These are phyloP conservation scores for Boletellus ananas DNA, from an alignment of 768 basidiomycete species.

Conservation along the genomic window DNA sequence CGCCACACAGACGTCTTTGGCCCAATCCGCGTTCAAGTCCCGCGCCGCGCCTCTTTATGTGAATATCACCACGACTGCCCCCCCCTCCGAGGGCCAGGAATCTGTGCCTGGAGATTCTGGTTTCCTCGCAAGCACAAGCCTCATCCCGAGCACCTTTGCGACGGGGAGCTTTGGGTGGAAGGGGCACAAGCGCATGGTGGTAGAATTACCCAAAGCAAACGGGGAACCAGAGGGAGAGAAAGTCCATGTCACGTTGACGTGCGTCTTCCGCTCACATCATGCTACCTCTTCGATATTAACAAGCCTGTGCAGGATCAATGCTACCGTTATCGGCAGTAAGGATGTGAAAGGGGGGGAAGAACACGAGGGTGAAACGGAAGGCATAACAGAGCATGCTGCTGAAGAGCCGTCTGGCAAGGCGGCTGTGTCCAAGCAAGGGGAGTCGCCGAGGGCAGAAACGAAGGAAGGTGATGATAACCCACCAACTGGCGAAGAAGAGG, in stretches of 20 bases:
- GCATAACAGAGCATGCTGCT: constrained; percentile 18
- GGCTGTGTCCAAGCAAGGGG: constrained; percentile 23
- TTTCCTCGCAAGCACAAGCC: constrained; percentile 51
- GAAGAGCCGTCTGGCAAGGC: constrained; percentile 28
- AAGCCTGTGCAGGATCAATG: constrained; percentile 56
- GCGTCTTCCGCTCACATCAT: constrained; percentile 30
- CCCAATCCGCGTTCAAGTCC: constrained; percentile 53
- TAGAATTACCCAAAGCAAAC: constrained; percentile 56
- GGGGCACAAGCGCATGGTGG: constrained; percentile 59
- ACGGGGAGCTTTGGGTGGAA: constrained; percentile 89
- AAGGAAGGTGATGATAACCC: constrained; percentile 24
- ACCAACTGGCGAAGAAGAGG: constrained; percentile 14
- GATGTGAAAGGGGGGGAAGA: constrained; percentile 40
- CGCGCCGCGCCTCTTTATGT: constrained; percentile 68
- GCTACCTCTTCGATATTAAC: not conserved
- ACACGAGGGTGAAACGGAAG: constrained; percentile 31
- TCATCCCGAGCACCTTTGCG: constrained; percentile 57
- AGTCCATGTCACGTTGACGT: constrained; percentile 74
- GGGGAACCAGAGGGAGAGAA: constrained; percentile 49
- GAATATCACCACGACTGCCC: constrained; percentile 63
- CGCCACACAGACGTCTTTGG: constrained; percentile 39
- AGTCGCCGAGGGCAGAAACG: constrained; percentile 17
- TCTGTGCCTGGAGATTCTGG: constrained; percentile 50
- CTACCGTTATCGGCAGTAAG: constrained; percentile 71
- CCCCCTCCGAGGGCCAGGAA: constrained; percentile 33